Evolutionary conservation across 1,284 basidiomycete species (phyloP), one percentile per base, ranked within the genome.

Genomic region (Marasmius fiardii): DNA sequence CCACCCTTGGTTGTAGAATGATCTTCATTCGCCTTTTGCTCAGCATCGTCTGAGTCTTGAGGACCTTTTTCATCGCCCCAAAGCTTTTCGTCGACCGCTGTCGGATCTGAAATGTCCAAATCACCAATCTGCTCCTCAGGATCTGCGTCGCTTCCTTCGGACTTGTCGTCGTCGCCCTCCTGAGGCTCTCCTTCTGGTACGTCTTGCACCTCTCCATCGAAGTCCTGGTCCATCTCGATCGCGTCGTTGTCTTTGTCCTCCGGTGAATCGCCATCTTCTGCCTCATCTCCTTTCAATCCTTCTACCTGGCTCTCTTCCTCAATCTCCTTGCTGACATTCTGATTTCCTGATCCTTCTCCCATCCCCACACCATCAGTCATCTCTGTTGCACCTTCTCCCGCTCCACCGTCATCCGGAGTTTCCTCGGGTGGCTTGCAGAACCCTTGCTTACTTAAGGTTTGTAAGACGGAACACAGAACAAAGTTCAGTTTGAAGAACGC

Each of bases 291-390:
- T 66, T 89, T 83, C 20, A 99, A 76, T 1, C 97, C 97, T 68
- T 99, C 97, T 31, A 99, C 92, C 66, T 97, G 94, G 65, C 92
- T 91, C 69, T 99, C 95, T 58, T 98, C 93, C 65, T 93, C 88
- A 55, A 98, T 94, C 65, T 97, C 90, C 63, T 92, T 89, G 74
- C 91, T 94, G 53, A 95, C 88, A 65, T 97, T 90, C 70, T 98
- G 85, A 18, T 77, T 76, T 1, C 95, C 95, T 1, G 81, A 76
- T 1, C 95, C 95, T 61, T 91, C 84, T 11, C 95, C 95, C 60
- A 98, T 73, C 1, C 95, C 95, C 1, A 89, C 84, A 2, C 94
- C 95, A 47, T 83, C 92, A 6, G 75, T 72, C 3, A 78, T 73
- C 41, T 88, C 84, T 5, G 77, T 76, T 3, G 75, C 77, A 26